phyloP scores from a whole-genome alignment of 2,329 filamentous ascomycete species.

The Sphaerostilbella broomeana region DNA sequence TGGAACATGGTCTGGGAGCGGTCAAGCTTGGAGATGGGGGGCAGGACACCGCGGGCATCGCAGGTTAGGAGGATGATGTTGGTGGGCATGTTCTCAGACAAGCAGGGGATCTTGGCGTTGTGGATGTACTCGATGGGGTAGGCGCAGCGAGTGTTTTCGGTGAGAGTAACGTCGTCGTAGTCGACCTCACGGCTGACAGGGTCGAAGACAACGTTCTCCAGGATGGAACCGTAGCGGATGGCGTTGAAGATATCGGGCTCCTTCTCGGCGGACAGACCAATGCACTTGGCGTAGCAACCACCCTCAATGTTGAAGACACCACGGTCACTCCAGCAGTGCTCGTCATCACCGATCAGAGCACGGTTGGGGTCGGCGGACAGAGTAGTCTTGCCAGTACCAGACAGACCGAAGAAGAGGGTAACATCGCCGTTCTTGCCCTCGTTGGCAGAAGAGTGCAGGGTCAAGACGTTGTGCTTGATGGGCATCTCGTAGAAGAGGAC shows the following conservation, averaged over 20 bases:
- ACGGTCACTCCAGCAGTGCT: conserved; percentile 98
- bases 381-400: conserved; percentile 97
- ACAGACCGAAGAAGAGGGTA: conserved; percentile 98
- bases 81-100: conserved; percentile 78
- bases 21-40: conserved; percentile 95
- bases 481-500: conserved; percentile 99
- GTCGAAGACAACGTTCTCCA: conserved; percentile 98
- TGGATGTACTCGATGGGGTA: conserved; percentile 99
- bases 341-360: conserved; percentile 92
- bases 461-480: conserved; percentile 98
- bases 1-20: conserved; percentile 98
- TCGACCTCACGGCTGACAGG: conserved; percentile 82
- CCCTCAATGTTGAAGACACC: conserved; percentile 99
- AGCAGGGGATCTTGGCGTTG: conserved; percentile 97
- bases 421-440: conserved; percentile 92
- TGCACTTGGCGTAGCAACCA: conserved; percentile 98
- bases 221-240: conserved; percentile 92
- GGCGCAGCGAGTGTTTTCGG: conserved; percentile 96
- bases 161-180: conserved; percentile 91
- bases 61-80: conserved; percentile 99
- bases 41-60: conserved; percentile 93
- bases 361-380: conserved; percentile 96
- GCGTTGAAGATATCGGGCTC: conserved; percentile 96
- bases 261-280: conserved; percentile 96
- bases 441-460: conserved; percentile 96